Percentiles rank a stretch among this genome's conserved stretches.
Conservation (phyloP, 2,329 filamentous ascomycete genomes). For the Sclerotinia minor region DNA sequence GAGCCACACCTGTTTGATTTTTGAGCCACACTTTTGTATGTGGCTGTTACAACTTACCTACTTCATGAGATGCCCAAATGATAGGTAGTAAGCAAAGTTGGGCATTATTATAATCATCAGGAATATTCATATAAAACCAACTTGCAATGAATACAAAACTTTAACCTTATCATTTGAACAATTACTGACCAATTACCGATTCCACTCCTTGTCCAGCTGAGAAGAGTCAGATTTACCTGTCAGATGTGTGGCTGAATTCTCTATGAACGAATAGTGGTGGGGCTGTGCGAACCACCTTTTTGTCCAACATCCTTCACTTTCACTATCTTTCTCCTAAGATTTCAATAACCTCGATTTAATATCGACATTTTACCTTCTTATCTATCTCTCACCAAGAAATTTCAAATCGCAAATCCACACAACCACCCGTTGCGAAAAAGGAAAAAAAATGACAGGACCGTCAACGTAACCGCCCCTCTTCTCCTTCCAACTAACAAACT, state of each 20-base stretch:
- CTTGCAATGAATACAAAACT: not conserved
- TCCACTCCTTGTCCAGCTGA: slow-evolving; percentile 13
- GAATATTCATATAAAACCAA: not conserved
- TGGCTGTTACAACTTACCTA: no score
- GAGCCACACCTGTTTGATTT: not conserved
- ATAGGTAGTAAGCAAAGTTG: no score
- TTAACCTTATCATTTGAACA: not conserved
- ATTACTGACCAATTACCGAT: not conserved
- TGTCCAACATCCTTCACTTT: slow-evolving; percentile 4
- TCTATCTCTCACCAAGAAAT: not conserved
- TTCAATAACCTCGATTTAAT: not conserved
- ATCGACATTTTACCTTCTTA: not conserved
- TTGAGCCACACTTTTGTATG: slow-evolving; percentile 2
- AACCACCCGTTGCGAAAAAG: not conserved
- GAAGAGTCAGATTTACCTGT: not conserved
- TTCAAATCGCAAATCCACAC: not conserved
- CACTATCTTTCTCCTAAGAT: not conserved
- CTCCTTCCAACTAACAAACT: slow-evolving; percentile 6
- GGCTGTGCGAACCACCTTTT: slow-evolving; percentile 15
- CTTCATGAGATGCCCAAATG: no score
- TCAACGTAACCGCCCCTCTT: slow-evolving; percentile 33
- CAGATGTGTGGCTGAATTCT: slow-evolving; percentile 9
- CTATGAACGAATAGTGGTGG: slow-evolving; percentile 14
- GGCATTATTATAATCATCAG: not conserved
- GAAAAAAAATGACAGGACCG: slow-evolving; percentile 36